Base-by-base conservation (phyloP, 257 asterid genomes). In the Eustoma russellianum region DNA sequence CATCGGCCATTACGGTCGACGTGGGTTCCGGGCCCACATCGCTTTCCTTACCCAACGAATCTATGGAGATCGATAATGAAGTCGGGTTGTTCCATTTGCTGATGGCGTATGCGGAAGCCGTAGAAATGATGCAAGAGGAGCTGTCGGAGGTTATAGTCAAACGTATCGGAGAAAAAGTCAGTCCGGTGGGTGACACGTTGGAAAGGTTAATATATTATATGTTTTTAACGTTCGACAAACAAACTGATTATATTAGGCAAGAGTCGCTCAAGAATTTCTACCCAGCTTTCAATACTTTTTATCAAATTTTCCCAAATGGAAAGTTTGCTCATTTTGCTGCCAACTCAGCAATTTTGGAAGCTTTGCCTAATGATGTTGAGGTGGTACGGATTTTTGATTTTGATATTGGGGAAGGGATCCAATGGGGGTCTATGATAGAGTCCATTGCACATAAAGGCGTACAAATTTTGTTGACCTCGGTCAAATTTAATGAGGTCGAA, bases 301-400 rank as follows among this genome's bases (percentile, higher is more conserved):
- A 70, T 30, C 72, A 74, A 35, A 61, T 66, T 64, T 71, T 77
- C 63, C 86, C 82, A 9, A 40, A 76, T 53, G 86, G 86, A 55
- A 76, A 66, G 54, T 50, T 79, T 18, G 87, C 92, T 52, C 87
- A 82, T 49, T 70, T 79, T 48, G 49, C 75, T 1, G 84, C 87
- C 9, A 82, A 72, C 55, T 66, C 77, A 2, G 77, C 77, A 6
- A 74, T 82, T 38, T 71, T 82, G 9, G 82, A 77, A 60, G 70
- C 83, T 16, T 44, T 79, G 55, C 80, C 84, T 0, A 46, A 55
- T 28, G 78, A 67, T 40, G 70, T 47, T 6, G 57, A 30, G 11
- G 13, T 24, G 10, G 11, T 79, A 34, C 75, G 50, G 4, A 43
- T 79, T 1, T 69, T 74, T 41, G 92, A 82, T 34, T 82, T 76